These are phyloP conservation scores for Gryganskiella cystojenkinii DNA, from an alignment of 192 early-diverging fungal species.

Conservation along the genomic window DNA sequence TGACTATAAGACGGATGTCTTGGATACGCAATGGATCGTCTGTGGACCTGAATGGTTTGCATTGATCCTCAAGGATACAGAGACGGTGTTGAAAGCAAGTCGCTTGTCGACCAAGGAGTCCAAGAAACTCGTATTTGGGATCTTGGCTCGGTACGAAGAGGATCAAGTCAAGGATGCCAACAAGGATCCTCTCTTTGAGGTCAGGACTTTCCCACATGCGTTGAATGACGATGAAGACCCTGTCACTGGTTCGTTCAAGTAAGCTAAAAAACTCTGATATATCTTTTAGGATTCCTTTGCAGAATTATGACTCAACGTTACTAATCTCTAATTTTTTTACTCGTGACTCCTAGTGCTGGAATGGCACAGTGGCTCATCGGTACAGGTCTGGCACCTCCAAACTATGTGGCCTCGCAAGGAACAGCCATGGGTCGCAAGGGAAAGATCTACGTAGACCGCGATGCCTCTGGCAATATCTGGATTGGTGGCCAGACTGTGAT, in stretches of 20 bases:
- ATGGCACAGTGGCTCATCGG: slow-evolving; percentile 40
- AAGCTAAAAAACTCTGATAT: background rate
- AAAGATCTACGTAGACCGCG: slow-evolving; percentile 14
- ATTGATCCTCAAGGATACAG: slow-evolving; percentile 13
- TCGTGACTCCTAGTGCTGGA: slow-evolving; percentile 11
- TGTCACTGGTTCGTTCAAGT: slow-evolving; percentile 41
- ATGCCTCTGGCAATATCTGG: slow-evolving; percentile 26
- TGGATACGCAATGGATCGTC: slow-evolving; percentile 33
- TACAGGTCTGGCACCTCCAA: slow-evolving; percentile 6
- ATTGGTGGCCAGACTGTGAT: slow-evolving; percentile 25
- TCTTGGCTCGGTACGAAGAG: slow-evolving; percentile 11
- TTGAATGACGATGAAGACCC: slow-evolving; percentile 16
- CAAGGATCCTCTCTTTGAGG: slow-evolving; percentile 22
- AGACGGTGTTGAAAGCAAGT: slow-evolving; percentile 17
- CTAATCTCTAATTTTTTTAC: background rate
- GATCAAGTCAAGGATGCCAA: background rate
- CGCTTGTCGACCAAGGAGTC: slow-evolving; percentile 12
- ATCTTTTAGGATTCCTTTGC: background rate
- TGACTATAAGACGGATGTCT: slow-evolving; percentile 10
- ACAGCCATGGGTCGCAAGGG: slow-evolving; percentile 27
- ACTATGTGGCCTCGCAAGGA: slow-evolving; percentile 28
- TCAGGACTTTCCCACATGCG: slow-evolving; percentile 24
- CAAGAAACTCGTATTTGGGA: slow-evolving; percentile 12
- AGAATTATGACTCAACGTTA: background rate
- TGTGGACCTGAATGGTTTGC: slow-evolving; percentile 34